A percentile compares a stretch with the other conserved stretches of the same genome.
phyloP scores from a whole-genome alignment of 2,329 filamentous ascomycete species.

The Cordyceps cicadae region DNA sequence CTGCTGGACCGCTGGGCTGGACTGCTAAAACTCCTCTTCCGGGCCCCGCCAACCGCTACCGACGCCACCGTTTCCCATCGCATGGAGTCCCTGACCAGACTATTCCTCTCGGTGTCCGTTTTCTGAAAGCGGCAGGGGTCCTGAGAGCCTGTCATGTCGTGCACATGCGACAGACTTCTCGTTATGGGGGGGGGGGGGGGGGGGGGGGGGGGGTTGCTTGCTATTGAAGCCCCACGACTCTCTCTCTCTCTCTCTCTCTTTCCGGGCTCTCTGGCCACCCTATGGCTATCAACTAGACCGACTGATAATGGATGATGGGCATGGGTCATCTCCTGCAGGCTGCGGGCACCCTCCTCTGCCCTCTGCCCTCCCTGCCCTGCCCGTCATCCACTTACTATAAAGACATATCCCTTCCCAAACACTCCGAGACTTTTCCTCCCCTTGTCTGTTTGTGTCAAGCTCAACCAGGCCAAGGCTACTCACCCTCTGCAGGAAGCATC shows the following conservation, averaged over 20 bases:
- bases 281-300: too few species aligned
- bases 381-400: neutral
- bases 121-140: neutral
- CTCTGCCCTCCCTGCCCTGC: neutral
- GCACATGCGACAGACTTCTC: constrained; percentile 10
- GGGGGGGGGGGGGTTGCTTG: neutral
- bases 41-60: neutral
- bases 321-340: neutral
- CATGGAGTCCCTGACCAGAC: neutral
- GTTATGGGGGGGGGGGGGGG: neutral
- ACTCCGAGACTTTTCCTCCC: neutral
- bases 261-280: too few species aligned
- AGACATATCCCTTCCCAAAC: neutral
- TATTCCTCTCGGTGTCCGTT: constrained; percentile 2
- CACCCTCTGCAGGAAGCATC: neutral
- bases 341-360: neutral
- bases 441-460: neutral
- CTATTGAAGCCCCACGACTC: constrained; percentile 6
- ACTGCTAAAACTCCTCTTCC: too few species aligned
- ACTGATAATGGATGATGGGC: neutral
- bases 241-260: too few species aligned
- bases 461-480: neutral
- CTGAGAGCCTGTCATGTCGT: neutral
- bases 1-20: too few species aligned
- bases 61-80: neutral